Conservation (phyloP, 306 rosid species). For the Geum urbanum region DNA sequence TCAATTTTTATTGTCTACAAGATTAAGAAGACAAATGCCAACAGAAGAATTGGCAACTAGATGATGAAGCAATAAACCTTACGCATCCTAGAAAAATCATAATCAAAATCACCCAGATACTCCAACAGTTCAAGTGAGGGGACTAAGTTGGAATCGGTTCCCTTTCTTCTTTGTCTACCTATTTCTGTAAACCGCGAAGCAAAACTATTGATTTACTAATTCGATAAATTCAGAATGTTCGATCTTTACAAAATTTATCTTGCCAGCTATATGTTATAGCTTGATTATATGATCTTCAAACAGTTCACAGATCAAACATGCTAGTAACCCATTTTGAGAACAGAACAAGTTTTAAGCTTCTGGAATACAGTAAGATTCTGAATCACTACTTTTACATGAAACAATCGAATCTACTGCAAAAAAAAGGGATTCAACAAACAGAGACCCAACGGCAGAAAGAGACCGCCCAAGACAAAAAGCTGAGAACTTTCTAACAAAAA, state of each 20-base stretch:
- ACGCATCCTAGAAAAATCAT: neutral
- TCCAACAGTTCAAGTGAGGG: neutral
- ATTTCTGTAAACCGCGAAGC: neutral
- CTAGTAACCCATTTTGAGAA: slow-evolving; percentile 16
- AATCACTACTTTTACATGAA: slow-evolving; percentile 12
- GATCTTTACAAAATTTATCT: slow-evolving; percentile 8
- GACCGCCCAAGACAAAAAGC: slow-evolving; percentile 4
- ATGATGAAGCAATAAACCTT: neutral
- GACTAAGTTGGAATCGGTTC: slow-evolving; percentile 5
- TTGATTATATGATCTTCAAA: neutral
- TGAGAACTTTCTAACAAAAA: slow-evolving; percentile 11
- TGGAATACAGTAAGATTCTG: slow-evolving; percentile 4
- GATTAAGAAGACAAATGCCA: neutral
- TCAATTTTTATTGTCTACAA: neutral
- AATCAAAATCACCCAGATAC: slow-evolving; percentile 9
- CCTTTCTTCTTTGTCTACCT: neutral
- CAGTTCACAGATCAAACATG: slow-evolving; percentile 21
- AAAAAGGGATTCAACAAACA: slow-evolving; percentile 5
- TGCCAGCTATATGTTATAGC: neutral
- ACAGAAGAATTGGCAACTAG: too few species aligned
- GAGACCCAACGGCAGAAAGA: slow-evolving; percentile 11
- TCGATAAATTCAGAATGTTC: slow-evolving; percentile 16
- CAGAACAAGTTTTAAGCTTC: neutral
- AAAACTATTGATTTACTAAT: slow-evolving; percentile 12
- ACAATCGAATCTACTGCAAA: slow-evolving; percentile 3